Base-by-base conservation (phyloP, 352 stramenopile genomes). In the Pythium volutum region DNA sequence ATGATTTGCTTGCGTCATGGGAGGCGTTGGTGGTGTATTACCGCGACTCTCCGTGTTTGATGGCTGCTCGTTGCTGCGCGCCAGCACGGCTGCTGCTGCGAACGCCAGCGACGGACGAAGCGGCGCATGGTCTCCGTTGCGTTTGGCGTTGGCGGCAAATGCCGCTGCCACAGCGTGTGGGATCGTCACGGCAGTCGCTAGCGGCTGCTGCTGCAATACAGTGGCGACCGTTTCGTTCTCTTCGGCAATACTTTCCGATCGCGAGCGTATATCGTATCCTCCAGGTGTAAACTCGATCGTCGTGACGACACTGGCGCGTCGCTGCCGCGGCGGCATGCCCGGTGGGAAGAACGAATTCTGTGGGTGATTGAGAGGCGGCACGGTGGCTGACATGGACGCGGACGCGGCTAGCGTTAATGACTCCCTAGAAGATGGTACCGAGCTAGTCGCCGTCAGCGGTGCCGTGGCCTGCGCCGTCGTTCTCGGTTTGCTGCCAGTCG, bases 221-320 rank as follows among this genome's bases (percentile, higher is more conserved):
- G 10, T 25, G 12, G n/a, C 15, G 43, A 29, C 43, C 16, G 20
- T 31, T 50, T n/a, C 10, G n/a, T n/a, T 10, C 8, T 29, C 11
- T 31, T n/a, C 16, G 22, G 41, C 14, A 18, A 34, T 54, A 20
- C 16, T 49, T n/a, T 59, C 53, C 11, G 62, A 39, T 5, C 55
- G 16, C 4, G 62, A 61, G 1, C 55, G 49, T n/a, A 64, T 20
- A 18, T n/a, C n/a, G n/a, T 56, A 55, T 12, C 57, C 59, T 4
- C 58, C 60, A n/a, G 64, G 57, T 0, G 36, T 8, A 36, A 71
- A 64, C 48, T 65, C 38, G 41, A 68, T 60, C 23, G 59, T 71
- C 27, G 53, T 68, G 10, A 71, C 41, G 7, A 71, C 55, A 27
- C 65, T 71, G 11, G 49, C 54, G 14, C 65, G 52, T 4, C 59